Percentiles rank a stretch among this genome's conserved stretches.
phyloP scores from a whole-genome alignment of 257 asterid species.

The Avicennia marina region DNA sequence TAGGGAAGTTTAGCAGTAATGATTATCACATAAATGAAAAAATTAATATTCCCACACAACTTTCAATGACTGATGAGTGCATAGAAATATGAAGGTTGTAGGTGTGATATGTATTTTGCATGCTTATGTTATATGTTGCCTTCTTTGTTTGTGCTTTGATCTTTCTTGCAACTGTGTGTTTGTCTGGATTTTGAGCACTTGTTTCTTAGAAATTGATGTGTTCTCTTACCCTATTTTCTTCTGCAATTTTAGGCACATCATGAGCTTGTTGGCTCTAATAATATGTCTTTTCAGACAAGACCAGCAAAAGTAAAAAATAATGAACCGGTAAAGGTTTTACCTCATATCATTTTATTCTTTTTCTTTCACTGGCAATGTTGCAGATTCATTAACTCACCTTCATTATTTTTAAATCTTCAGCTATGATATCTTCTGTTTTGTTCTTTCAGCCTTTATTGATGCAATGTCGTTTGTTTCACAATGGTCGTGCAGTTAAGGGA shows the following conservation, averaged over 20 bases:
- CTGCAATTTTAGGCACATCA: background rate
- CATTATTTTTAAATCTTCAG: background rate
- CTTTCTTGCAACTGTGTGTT: too few relatives aligned
- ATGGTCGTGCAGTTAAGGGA: slow-evolving; percentile 57
- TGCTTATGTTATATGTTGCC: too few relatives aligned
- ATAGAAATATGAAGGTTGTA: too few relatives aligned
- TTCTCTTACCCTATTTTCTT: slow-evolving; percentile 7
- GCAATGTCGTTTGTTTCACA: slow-evolving; percentile 53
- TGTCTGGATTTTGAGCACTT: background rate
- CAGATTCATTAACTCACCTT: background rate
- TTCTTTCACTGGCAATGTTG: background rate
- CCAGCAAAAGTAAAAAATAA: slow-evolving; percentile 17
- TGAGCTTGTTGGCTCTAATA: slow-evolving; percentile 8
- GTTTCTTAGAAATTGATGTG: background rate
- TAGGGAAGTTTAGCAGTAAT: too few relatives aligned
- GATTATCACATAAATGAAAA: too few relatives aligned
- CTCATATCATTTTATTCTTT: background rate
- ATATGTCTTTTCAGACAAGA: slow-evolving; percentile 13
- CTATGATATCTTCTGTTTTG: background rate
- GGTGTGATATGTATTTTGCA: too few relatives aligned
- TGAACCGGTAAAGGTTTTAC: slow-evolving; percentile 34
- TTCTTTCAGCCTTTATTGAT: slow-evolving; percentile 52
- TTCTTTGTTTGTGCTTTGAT: too few relatives aligned
- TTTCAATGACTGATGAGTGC: too few relatives aligned
- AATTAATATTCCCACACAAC: too few relatives aligned